Conservation (phyloP, 371 early-diverging fungal genomes). For the Mucor ambiguus region DNA sequence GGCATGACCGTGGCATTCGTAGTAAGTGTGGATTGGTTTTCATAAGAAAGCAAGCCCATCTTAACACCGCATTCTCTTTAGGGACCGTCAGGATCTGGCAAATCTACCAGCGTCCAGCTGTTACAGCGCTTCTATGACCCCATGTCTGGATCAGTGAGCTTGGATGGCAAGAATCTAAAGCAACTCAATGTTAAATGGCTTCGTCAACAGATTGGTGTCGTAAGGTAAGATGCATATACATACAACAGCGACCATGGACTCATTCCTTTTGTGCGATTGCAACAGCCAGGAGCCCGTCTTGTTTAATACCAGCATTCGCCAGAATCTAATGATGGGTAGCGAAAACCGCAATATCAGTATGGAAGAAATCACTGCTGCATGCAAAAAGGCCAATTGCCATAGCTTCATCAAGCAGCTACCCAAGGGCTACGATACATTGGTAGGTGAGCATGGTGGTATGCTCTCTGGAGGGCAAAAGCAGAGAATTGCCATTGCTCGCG, state of each 20-base stretch:
- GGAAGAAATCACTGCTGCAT: constrained; percentile 58
- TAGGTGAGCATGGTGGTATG: constrained; percentile 68
- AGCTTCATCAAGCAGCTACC: constrained; percentile 78
- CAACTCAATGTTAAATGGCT: constrained; percentile 69
- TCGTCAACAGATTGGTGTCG: constrained; percentile 82
- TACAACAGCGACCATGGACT: too few species aligned
- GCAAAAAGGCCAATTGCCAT: constrained; percentile 72
- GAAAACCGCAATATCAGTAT: constrained; percentile 32
- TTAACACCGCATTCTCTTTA: too few species aligned
- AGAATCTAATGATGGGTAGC: constrained; percentile 76
- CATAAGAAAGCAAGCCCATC: too few species aligned
- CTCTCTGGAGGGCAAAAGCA: constrained; percentile 82
- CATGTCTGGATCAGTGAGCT: constrained; percentile 54
- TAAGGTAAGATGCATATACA: constrained; percentile 28
- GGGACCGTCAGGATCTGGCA: constrained; percentile 87
- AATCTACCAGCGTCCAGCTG: constrained; percentile 86
- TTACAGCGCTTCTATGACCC: constrained; percentile 90
- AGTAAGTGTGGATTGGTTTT: too few species aligned
- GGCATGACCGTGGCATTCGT: constrained; percentile 81
- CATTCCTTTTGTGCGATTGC: too few species aligned
- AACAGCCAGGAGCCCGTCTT: constrained; percentile 81
- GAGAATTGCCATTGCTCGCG: constrained; percentile 49
- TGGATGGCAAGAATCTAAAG: constrained; percentile 73
- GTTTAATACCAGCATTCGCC: constrained; percentile 77
- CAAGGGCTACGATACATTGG: constrained; percentile 70